These are phyloP conservation scores for Phragmites australis DNA, from an alignment of 176 grass and related monocot genomes.

Conservation along the genomic window DNA sequence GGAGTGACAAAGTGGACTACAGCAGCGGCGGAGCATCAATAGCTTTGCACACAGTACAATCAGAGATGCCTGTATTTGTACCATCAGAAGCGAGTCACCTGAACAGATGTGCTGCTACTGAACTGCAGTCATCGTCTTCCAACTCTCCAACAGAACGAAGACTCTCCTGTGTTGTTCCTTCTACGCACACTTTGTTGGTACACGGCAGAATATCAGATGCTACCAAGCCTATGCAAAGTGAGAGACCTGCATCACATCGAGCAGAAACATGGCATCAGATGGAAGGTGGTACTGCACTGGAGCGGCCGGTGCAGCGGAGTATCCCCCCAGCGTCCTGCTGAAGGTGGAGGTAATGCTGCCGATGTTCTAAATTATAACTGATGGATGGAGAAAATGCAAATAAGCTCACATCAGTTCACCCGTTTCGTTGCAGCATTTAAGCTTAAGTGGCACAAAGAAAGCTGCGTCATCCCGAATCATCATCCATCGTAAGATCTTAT, in stretches of 20 bases:
- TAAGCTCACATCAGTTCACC: background rate
- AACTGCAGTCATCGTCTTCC: constrained; percentile 25
- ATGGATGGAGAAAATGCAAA: background rate
- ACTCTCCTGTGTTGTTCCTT: constrained; percentile 47
- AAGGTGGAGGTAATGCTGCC: constrained; percentile 29
- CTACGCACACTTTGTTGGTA: constrained; percentile 33
- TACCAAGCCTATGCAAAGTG: background rate
- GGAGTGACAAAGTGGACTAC: constrained; percentile 45
- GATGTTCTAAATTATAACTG: background rate
- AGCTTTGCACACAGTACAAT: constrained; percentile 35
- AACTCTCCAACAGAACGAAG: constrained; percentile 42
- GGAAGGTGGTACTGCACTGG: constrained; percentile 6
- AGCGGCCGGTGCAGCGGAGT: background rate
- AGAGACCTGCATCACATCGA: background rate
- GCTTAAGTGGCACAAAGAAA: background rate
- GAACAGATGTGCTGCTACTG: constrained; percentile 38
- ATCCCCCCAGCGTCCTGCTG: constrained; percentile 29
- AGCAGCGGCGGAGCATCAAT: constrained; percentile 30
- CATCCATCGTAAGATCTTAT: constrained; percentile 24
- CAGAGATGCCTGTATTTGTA: constrained; percentile 39
- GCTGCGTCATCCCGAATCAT: background rate
- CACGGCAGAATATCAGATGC: constrained; percentile 27
- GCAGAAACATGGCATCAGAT: constrained; percentile 22
- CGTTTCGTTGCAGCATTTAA: background rate
- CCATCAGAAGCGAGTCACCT: constrained; percentile 37